Conservation (phyloP, 768 basidiomycete genomes). For the Phallus indusiatus region DNA sequence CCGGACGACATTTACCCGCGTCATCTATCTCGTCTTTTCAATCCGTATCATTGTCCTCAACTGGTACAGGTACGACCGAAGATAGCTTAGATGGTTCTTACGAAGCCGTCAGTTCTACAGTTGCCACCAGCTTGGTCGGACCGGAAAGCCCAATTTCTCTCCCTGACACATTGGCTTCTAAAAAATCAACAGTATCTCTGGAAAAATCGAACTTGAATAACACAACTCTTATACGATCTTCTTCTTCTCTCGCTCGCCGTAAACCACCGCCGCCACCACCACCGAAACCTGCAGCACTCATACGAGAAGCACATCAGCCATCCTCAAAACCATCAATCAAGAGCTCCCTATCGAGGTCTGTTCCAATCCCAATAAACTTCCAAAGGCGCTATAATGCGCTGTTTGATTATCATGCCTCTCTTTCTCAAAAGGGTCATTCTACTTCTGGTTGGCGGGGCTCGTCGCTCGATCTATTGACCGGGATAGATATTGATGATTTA, state of each 20-base stretch:
- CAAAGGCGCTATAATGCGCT: constrained; percentile 58
- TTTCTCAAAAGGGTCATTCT: constrained; percentile 39
- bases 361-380: constrained; percentile 58
- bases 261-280: constrained; percentile 32
- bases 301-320: constrained; percentile 21
- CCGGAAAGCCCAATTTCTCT: constrained; percentile 30
- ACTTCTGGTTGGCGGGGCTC: constrained; percentile 69
- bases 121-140: constrained; percentile 43
- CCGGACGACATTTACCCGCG: constrained; percentile 38
- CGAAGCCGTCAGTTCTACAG: constrained; percentile 53
- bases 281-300: constrained; percentile 14
- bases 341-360: constrained; percentile 37
- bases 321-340: constrained; percentile 23
- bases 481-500: constrained; percentile 16
- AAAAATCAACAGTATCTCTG: constrained; percentile 18
- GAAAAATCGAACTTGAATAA: neutral
- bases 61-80: constrained; percentile 35
- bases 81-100: constrained; percentile 63
- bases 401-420: constrained; percentile 49
- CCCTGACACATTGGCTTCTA: constrained; percentile 38
- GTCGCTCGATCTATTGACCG: constrained; percentile 55
- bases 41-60: constrained; percentile 72
- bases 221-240: neutral
- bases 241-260: constrained; percentile 24
- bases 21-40: constrained; percentile 79